These are phyloP conservation scores for Hemileccinum impolitum DNA, from an alignment of 768 basidiomycete species.

Conservation along the genomic window DNA sequence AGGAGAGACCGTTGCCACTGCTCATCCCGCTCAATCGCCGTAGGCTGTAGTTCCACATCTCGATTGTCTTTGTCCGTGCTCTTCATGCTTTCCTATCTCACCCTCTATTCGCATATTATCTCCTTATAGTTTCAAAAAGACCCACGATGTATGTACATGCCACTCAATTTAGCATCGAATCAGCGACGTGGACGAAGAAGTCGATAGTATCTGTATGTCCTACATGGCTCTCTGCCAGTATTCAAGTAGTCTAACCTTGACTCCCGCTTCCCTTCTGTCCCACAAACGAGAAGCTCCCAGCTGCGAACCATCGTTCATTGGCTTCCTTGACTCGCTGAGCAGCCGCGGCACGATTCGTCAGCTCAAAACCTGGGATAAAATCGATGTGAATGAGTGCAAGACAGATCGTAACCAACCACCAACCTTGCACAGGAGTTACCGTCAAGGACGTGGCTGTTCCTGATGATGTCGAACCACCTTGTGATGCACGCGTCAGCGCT, in stretches of 20 bases:
- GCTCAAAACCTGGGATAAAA: conserved; percentile 64
- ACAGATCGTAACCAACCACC: conserved; percentile 13
- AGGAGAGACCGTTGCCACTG: conserved; percentile 52
- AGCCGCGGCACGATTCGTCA: conserved; percentile 87
- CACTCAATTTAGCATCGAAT: conserved; percentile 6
- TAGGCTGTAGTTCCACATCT: conserved; percentile 4
- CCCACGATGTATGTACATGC: conserved; percentile 11
- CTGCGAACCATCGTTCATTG: conserved; percentile 95
- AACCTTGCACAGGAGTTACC: conserved; percentile 95
- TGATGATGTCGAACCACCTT: conserved; percentile 49
- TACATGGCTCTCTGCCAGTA: background rate
- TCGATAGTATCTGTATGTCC: background rate
- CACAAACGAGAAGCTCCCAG: conserved; percentile 77
- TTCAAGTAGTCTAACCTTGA: conserved; percentile 16
- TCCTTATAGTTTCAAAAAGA: conserved; percentile 14
- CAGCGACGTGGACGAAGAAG: background rate
- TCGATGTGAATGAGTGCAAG: conserved; percentile 10
- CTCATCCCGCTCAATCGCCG: conserved; percentile 40
- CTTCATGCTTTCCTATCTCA: conserved; percentile 1
- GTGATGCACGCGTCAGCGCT: conserved; percentile 73
- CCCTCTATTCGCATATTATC: conserved; percentile 17
- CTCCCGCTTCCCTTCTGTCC: conserved; percentile 48
- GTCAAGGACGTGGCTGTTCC: conserved; percentile 90
- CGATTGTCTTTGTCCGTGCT: background rate
- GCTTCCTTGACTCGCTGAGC: conserved; percentile 91